Evolutionary conservation across 2,329 filamentous ascomycete genomes (phyloP).

Genomic region (Colletotrichum liaoningense): DNA sequence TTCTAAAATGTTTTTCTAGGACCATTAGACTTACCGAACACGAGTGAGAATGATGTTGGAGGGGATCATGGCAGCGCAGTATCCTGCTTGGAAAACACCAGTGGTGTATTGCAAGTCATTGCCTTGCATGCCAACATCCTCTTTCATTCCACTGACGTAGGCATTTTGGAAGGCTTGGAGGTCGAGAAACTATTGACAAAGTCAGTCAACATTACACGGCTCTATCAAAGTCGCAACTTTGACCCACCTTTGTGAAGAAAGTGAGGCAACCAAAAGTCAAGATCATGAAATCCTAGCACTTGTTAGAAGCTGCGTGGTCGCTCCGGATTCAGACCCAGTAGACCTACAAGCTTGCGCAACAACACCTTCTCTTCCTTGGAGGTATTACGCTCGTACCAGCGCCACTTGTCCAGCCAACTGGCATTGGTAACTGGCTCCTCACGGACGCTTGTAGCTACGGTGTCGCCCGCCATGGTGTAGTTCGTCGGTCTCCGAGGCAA

Average conservation of each 20-base stretch:
- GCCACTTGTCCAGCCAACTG: conserved; percentile 22
- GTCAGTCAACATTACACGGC: not conserved
- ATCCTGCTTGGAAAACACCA: conserved; percentile 59
- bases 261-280: conserved; percentile 71
- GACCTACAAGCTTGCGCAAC: conserved; percentile 60
- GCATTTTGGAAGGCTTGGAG: conserved; percentile 45
- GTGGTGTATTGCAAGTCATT: conserved; percentile 62
- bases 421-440: not conserved
- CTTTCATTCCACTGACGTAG: conserved; percentile 52
- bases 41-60: conserved; percentile 69
- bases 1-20: not conserved
- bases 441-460: not conserved
- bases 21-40: conserved; percentile 35
- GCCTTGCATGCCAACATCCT: conserved; percentile 45
- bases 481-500: not conserved
- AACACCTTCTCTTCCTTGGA: conserved; percentile 54
- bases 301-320: not conserved
- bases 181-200: not conserved
- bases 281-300: conserved; percentile 66
- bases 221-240: not conserved
- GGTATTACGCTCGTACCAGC: conserved; percentile 18
- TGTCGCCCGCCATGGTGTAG: conserved; percentile 8
- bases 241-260: conserved; percentile 63
- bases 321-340: not conserved
- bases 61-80: conserved; percentile 68